phyloP scores from a whole-genome alignment of 805 yeast species.

The Lipomyces orientalis region DNA sequence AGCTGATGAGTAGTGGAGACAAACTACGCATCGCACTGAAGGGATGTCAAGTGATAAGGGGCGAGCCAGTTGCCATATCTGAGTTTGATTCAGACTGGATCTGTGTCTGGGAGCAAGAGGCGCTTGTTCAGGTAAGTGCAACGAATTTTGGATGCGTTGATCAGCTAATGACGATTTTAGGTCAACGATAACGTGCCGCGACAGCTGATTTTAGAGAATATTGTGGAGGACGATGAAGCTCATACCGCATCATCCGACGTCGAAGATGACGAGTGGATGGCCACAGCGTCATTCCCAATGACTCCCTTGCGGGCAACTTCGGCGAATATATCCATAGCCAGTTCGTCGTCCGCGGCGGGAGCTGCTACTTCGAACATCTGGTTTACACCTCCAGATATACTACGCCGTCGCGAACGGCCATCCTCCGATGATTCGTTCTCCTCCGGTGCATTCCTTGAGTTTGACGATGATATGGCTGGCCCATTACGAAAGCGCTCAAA shows the following conservation, averaged over 20 bases:
- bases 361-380: constrained; percentile 13
- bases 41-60: constrained; percentile 3
- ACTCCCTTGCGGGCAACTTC: not conserved
- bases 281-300: not conserved
- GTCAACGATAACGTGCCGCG: not conserved
- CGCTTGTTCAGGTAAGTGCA: constrained; percentile 17
- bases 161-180: not conserved
- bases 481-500: constrained; percentile 32
- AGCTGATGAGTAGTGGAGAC: constrained; percentile 19
- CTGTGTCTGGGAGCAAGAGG: constrained; percentile 15
- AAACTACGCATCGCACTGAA: constrained; percentile 18
- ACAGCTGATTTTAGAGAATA: not conserved
- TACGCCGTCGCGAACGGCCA: constrained; percentile 30
- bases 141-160: not conserved
- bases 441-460: constrained; percentile 33
- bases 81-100: constrained; percentile 31
- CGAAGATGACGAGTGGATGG: not conserved
- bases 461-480: constrained; percentile 34
- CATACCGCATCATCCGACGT: not conserved
- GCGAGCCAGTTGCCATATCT: constrained; percentile 1
- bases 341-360: not conserved
- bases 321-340: not conserved
- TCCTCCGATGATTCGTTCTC: constrained; percentile 33
- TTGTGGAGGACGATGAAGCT: not conserved
- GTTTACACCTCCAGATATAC: constrained; percentile 26